phyloP scores from a whole-genome alignment of 305 asterid genomes.

The Solanum chacoense region DNA sequence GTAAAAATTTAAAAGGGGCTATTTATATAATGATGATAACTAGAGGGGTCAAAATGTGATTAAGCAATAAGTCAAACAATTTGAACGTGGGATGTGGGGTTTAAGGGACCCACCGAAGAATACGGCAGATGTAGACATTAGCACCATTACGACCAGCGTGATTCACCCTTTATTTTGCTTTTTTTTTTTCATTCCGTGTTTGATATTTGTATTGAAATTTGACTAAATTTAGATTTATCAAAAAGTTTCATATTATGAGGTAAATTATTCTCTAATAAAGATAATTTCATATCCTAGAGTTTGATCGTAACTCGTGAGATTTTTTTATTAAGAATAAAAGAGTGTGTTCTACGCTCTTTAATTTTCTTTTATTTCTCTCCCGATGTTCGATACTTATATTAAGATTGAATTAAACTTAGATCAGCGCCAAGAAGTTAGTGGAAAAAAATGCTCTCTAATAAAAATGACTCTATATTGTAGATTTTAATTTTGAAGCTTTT shows the following conservation, averaged over 20 bases:
- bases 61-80: neutral
- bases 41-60: neutral
- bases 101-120: neutral
- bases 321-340: neutral
- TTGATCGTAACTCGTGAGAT: neutral
- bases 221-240: fast-evolving
- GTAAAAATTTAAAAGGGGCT: neutral
- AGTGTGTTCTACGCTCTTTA: fast-evolving
- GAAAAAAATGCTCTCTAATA: neutral
- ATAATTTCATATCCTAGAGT: neutral
- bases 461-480: neutral
- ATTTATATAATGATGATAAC: neutral
- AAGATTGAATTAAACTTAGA: neutral
- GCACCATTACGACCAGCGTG: neutral
- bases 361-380: neutral
- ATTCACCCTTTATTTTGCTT: neutral
- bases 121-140: neutral
- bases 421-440: neutral
- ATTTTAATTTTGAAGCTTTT: neutral
- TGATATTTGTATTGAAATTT: fast-evolving
- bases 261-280: neutral
- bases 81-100: neutral
- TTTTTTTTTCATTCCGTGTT: fast-evolving
- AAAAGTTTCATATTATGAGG: neutral
- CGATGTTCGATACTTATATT: neutral